Conservation (phyloP, 495 filamentous ascomycete species). For the Chaetomium fimeti region DNA sequence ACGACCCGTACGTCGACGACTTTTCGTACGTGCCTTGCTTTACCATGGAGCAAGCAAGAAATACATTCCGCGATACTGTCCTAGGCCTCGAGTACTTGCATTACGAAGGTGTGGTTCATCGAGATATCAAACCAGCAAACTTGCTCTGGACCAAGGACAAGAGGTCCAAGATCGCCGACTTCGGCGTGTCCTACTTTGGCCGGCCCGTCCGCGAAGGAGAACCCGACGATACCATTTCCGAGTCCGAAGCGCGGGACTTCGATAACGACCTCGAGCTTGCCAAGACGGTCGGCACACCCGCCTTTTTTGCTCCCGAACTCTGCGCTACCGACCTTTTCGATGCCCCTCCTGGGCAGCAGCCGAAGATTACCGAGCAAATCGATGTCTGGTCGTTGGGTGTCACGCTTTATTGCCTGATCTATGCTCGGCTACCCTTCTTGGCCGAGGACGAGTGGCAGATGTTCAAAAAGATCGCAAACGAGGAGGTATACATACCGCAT, state of each 20-base stretch:
- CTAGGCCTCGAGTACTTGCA: conserved; percentile 94
- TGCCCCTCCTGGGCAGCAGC: conserved; percentile 37
- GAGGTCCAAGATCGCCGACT: conserved; percentile 98
- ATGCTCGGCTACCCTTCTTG: conserved; percentile 87
- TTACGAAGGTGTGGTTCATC: conserved; percentile 94
- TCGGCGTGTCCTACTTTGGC: conserved; percentile 96
- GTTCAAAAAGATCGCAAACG: conserved; percentile 84
- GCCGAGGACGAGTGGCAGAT: conserved; percentile 87
- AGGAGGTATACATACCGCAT: conserved; percentile 82
- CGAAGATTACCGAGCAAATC: conserved; percentile 64
- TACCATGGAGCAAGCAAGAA: conserved; percentile 79
- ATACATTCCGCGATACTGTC: conserved; percentile 88
- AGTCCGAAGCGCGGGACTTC: conserved; percentile 78
- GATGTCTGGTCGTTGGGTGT: conserved; percentile 97
- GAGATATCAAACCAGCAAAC: conserved; percentile 99
- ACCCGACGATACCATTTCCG: conserved; percentile 71
- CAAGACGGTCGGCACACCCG: conserved; percentile 96
- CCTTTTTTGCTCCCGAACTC: conserved; percentile 97
- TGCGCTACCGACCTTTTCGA: conserved; percentile 70
- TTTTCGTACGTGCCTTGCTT: conserved; percentile 88
- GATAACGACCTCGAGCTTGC: conserved; percentile 92
- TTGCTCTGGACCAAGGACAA: conserved; percentile 81
- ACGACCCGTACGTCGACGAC: conserved; percentile 71
- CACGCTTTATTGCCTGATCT: conserved; percentile 93
- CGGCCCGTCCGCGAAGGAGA: conserved; percentile 75